Percentiles rank a stretch among this genome's conserved stretches.
These are phyloP conservation scores for Epithemia pelagica DNA, from an alignment of 108 stramenopile genomes.

Conservation along the genomic window DNA sequence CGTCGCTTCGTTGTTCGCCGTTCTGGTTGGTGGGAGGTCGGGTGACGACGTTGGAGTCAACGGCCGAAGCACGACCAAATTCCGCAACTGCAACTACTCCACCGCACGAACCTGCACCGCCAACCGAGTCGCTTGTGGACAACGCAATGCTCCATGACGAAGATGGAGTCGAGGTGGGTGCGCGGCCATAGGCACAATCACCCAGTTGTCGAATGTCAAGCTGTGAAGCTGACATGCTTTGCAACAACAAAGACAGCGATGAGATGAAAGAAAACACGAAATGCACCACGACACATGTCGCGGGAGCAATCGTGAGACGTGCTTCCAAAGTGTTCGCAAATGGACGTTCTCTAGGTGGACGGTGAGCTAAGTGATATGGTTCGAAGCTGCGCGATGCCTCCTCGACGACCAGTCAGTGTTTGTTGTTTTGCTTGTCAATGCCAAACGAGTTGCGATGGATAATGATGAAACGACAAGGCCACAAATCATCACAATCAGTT, in stretches of 20 bases:
- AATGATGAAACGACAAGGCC: too few relatives aligned
- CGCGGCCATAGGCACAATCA: too few relatives aligned
- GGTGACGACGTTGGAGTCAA: not conserved
- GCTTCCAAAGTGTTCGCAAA: too few relatives aligned
- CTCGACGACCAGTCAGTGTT: too few relatives aligned
- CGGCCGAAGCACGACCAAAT: not conserved
- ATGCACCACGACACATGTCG: not conserved
- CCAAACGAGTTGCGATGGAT: too few relatives aligned
- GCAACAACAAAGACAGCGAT: not conserved
- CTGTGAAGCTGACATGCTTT: not conserved
- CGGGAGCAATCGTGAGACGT: not conserved
- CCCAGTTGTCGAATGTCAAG: not conserved
- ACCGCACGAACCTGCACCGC: too few relatives aligned
- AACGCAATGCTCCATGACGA: not conserved
- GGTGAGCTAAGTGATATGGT: too few relatives aligned
- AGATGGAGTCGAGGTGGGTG: not conserved
- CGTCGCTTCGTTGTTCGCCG: not conserved
- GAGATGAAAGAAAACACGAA: not conserved
- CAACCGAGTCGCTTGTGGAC: too few relatives aligned
- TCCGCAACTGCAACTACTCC: not conserved
- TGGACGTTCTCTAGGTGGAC: too few relatives aligned
- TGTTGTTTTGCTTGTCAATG: too few relatives aligned
- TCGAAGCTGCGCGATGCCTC: too few relatives aligned
- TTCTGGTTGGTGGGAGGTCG: not conserved
- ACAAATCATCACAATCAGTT: too few relatives aligned